These are phyloP conservation scores for Penicillium taxi DNA, from an alignment of 495 filamentous ascomycete species.

Conservation along the genomic window DNA sequence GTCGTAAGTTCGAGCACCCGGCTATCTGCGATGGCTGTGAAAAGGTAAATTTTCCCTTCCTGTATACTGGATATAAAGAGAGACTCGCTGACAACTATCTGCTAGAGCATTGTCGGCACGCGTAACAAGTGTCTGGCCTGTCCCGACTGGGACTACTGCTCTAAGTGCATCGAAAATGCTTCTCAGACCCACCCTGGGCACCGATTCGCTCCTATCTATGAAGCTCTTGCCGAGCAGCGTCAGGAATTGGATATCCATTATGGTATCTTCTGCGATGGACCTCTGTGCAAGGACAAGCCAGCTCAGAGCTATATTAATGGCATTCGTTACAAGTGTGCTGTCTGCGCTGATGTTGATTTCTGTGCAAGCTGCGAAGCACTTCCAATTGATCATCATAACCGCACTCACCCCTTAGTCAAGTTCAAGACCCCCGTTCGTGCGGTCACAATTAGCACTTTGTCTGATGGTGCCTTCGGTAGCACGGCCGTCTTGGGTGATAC, in stretches of 20 bases:
- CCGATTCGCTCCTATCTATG: conserved; percentile 84
- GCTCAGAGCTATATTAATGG: conserved; percentile 66
- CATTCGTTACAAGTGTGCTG: conserved; percentile 91
- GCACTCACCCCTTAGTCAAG: conserved; percentile 91
- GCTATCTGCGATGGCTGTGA: conserved; percentile 96
- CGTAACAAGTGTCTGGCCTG: conserved; percentile 97
- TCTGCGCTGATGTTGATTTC: conserved; percentile 95
- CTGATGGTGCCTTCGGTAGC: conserved; percentile 60
- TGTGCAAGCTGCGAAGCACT: conserved; percentile 88
- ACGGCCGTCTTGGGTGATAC: conserved; percentile 63
- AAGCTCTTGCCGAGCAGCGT: conserved; percentile 55
- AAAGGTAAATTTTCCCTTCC: conserved; percentile 40
- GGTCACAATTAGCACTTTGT: conserved; percentile 78
- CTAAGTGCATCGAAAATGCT: conserved; percentile 61
- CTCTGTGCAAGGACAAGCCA: conserved; percentile 61
- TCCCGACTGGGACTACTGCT: conserved; percentile 96
- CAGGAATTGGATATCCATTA: conserved; percentile 52
- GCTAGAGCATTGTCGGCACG: conserved; percentile 68
- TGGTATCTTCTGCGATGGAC: conserved; percentile 93
- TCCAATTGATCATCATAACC: conserved; percentile 79
- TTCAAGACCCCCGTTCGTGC: conserved; percentile 90
- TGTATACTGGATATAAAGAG: neutral
- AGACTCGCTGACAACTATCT: conserved; percentile 17
- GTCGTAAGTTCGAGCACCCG: conserved; percentile 71
- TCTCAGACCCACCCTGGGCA: conserved; percentile 67